Conservation (phyloP, 2,329 filamentous ascomycete species). For the Fusarium scirpi region DNA sequence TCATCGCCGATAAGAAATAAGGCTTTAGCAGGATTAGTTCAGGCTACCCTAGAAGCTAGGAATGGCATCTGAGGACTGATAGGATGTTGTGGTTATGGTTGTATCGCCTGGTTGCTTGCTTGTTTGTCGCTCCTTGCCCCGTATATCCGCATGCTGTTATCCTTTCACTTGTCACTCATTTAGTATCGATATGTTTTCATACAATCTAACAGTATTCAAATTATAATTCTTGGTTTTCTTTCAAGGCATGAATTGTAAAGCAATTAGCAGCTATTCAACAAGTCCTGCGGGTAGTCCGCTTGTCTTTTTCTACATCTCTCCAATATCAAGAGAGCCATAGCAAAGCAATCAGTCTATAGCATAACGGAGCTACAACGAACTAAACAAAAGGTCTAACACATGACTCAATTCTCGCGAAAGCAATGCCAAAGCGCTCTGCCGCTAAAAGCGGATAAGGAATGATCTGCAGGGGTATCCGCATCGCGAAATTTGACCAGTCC, state of each 20-base stretch:
- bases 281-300: too few species aligned
- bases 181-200: not conserved
- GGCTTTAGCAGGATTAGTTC: fast-evolving
- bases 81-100: not conserved
- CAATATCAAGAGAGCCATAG: not conserved
- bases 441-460: constrained; percentile 19
- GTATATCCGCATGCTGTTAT: not conserved
- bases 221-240: not conserved
- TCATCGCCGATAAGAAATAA: not conserved
- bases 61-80: not conserved
- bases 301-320: too few species aligned
- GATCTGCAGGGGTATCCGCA: constrained; percentile 32
- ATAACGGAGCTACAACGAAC: not conserved
- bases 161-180: not conserved
- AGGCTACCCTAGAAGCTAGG: too few species aligned
- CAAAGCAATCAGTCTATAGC: not conserved
- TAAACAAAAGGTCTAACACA: not conserved
- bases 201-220: not conserved
- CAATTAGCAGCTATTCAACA: not conserved
- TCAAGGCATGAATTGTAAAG: not conserved
- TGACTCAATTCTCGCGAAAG: not conserved
- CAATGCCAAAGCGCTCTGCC: not conserved
- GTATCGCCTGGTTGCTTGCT: not conserved
- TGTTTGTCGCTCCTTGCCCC: not conserved
- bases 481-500: constrained; percentile 12